Evolutionary conservation across 306 rosid species (phyloP).

Genomic region (Urtica urens): DNA sequence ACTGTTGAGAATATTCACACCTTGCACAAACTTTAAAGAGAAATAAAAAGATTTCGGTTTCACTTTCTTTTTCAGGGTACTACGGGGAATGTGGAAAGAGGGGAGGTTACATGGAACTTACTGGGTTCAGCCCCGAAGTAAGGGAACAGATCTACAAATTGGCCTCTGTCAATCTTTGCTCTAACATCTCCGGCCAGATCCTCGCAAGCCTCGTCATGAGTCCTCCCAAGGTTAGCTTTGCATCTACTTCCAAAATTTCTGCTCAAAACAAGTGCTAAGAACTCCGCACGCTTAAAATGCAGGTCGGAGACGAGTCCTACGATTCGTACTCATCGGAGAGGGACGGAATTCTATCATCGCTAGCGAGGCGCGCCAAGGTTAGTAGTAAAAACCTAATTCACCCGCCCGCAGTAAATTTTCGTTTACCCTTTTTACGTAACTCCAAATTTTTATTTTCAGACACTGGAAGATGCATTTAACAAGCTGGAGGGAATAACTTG

Average conservation of each 20-base stretch:
- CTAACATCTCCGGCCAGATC: constrained; percentile 83
- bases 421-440: too few relatives aligned
- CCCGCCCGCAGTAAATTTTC: too few relatives aligned
- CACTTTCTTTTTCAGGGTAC: constrained; percentile 40
- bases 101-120: constrained; percentile 93
- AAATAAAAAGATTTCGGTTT: background rate
- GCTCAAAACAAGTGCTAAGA: background rate
- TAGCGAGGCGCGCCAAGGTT: constrained; percentile 88
- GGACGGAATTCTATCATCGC: constrained; percentile 66
- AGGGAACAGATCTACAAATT: constrained; percentile 83
- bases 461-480: constrained; percentile 63
- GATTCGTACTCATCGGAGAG: constrained; percentile 58
- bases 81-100: constrained; percentile 89
- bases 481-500: constrained; percentile 73
- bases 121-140: constrained; percentile 69
- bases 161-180: constrained; percentile 84
- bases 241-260: background rate
- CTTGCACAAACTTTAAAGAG: background rate
- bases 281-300: constrained; percentile 18
- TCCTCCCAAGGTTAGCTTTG: constrained; percentile 65
- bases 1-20: background rate
- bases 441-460: constrained; percentile 19
- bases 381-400: constrained; percentile 15
- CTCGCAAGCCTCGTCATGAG: constrained; percentile 87
- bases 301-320: constrained; percentile 89